Evolutionary conservation across 208 protist genomes (phyloP).

Genomic region (Trypanosoma cruzi): DNA sequence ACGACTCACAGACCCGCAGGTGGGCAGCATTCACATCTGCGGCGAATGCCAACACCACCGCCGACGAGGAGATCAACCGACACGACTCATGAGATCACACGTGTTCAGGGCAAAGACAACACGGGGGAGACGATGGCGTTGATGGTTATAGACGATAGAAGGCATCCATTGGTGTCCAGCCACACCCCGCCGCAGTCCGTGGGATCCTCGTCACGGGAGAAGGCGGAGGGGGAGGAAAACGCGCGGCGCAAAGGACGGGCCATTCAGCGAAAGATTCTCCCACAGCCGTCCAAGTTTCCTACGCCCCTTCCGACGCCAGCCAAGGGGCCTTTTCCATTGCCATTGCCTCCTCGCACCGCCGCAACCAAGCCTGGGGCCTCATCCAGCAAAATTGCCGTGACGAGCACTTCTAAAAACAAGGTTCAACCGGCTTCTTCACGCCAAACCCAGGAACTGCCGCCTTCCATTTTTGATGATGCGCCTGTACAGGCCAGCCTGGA

Average conservation of each 20-base stretch:
- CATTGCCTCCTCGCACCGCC: neutral
- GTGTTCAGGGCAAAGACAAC: neutral
- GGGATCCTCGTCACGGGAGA: neutral
- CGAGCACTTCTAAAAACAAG: slow-evolving; percentile 10
- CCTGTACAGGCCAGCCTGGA: slow-evolving; percentile 82
- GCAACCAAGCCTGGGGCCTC: too few relatives aligned
- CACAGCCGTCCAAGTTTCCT: neutral
- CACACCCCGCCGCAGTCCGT: neutral
- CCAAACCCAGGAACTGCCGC: neutral
- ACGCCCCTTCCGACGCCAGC: neutral
- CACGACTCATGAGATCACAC: neutral
- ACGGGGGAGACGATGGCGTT: neutral
- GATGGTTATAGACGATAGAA: neutral
- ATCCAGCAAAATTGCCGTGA: slow-evolving; percentile 1
- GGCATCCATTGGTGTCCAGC: neutral
- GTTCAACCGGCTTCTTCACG: neutral
- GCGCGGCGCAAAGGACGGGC: slow-evolving; percentile 10
- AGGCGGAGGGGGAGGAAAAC: neutral
- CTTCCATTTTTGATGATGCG: slow-evolving; percentile 69
- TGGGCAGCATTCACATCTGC: neutral
- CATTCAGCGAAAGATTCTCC: slow-evolving; percentile 10
- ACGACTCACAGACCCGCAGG: neutral
- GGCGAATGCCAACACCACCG: neutral
- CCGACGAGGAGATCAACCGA: neutral
- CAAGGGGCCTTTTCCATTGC: neutral